phyloP scores from a whole-genome alignment of 192 early-diverging fungal species.

The Coemansia reversa region DNA sequence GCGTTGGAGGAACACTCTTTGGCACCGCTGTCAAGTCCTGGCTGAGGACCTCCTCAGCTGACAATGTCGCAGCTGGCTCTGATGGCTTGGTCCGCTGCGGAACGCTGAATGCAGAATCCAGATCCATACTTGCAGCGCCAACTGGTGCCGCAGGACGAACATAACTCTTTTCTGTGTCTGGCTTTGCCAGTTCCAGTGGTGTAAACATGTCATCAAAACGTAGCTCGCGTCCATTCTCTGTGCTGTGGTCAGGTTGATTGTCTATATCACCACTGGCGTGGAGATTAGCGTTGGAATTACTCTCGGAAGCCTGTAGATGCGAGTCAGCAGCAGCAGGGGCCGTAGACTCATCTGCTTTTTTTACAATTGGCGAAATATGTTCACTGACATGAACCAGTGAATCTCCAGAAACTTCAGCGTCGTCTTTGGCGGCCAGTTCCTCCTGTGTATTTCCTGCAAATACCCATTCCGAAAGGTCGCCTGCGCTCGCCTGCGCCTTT shows the following conservation, averaged over 20 bases:
- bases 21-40: too few species aligned
- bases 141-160: not conserved
- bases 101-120: conserved; percentile 43
- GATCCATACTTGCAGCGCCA: conserved; percentile 13
- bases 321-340: not conserved
- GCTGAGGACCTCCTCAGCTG: not conserved
- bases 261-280: too few species aligned
- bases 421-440: conserved; percentile 3
- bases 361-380: conserved; percentile 21
- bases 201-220: conserved; percentile 25
- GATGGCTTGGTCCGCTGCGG: conserved; percentile 7
- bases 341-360: conserved; percentile 13
- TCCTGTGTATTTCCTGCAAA: conserved; percentile 35
- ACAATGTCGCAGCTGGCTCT: not conserved
- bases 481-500: conserved; percentile 10
- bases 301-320: not conserved
- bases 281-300: too few species aligned
- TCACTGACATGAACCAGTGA: conserved; percentile 31
- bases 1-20: too few species aligned
- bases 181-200: conserved; percentile 1
- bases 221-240: not conserved
- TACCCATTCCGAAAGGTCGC: conserved; percentile 48
- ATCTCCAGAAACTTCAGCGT: conserved; percentile 22
- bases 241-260: not conserved
- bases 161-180: not conserved